Conservation (phyloP, 1,284 basidiomycete genomes). For the Pyrrhoderma lamaoense region DNA sequence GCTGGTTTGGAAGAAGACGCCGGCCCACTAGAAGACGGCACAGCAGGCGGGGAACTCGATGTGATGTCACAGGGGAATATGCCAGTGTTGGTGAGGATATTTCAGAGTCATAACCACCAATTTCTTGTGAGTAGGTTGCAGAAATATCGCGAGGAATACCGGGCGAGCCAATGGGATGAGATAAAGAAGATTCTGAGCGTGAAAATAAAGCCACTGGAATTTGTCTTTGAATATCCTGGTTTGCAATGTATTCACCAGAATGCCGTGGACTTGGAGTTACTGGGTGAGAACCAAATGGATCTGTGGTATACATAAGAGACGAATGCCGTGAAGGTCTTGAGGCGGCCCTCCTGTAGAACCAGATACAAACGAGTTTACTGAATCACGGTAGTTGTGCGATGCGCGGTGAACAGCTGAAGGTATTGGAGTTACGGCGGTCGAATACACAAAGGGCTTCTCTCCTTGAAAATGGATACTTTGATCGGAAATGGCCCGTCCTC, state of each 20-base stretch:
- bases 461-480: conserved; percentile 1
- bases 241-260: conserved; percentile 2
- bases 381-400: conserved; percentile 6
- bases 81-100: conserved; percentile 2
- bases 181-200: conserved; percentile 7
- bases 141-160: conserved; percentile 16
- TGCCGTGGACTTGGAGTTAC: conserved; percentile 6
- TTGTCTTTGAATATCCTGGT: conserved; percentile 7
- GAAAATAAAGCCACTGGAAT: conserved; percentile 11
- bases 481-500: neutral
- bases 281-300: conserved; percentile 8
- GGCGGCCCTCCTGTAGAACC: neutral
- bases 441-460: conserved; percentile 2
- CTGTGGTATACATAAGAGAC: conserved; percentile 5
- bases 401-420: conserved; percentile 4
- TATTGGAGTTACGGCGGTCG: neutral
- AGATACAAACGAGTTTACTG: conserved; percentile 1
- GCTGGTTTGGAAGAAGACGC: neutral
- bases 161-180: conserved; percentile 6
- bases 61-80: neutral
- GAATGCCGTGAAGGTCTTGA: conserved; percentile 5
- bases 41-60: conserved; percentile 5
- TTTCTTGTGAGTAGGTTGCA: conserved; percentile 4
- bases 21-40: neutral
- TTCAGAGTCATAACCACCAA: neutral